Percentiles rank a stretch among this genome's conserved stretches.
Conservation (phyloP, 2,329 filamentous ascomycete genomes). For the Xylariaceae sp. region DNA sequence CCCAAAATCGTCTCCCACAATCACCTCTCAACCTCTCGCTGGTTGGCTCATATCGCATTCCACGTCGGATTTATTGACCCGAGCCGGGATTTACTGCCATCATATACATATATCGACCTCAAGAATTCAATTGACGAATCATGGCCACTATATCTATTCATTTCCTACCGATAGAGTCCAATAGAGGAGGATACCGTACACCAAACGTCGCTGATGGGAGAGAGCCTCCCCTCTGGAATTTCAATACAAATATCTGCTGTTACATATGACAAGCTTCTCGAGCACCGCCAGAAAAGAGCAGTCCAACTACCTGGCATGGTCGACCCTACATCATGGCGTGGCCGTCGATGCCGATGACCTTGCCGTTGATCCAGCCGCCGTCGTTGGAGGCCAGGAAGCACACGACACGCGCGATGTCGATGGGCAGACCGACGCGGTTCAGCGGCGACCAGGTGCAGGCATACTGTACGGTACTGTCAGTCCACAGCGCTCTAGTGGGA, state of each 20-base stretch:
- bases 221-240: too few relatives aligned
- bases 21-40: too few relatives aligned
- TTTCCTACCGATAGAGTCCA: too few relatives aligned
- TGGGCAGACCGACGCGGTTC: conserved; percentile 57
- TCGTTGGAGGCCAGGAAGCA: conserved; percentile 43
- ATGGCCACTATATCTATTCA: too few relatives aligned
- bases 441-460: conserved; percentile 58
- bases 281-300: conserved; percentile 3
- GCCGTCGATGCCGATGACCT: conserved; percentile 23
- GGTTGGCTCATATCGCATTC: too few relatives aligned
- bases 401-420: conserved; percentile 60
- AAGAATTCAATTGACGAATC: too few relatives aligned
- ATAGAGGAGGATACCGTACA: too few relatives aligned
- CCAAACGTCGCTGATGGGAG: too few relatives aligned
- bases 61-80: too few relatives aligned
- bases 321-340: conserved; percentile 26
- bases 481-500: not conserved
- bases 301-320: not conserved
- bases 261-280: not conserved
- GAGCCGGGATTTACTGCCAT: too few relatives aligned
- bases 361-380: conserved; percentile 39
- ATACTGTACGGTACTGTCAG: conserved; percentile 32
- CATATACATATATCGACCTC: too few relatives aligned
- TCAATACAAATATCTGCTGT: conserved; percentile 11
- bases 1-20: too few relatives aligned